Percentiles rank a stretch among this genome's conserved stretches.
phyloP scores from a whole-genome alignment of 768 basidiomycete species.

The Tulasnella sp. region DNA sequence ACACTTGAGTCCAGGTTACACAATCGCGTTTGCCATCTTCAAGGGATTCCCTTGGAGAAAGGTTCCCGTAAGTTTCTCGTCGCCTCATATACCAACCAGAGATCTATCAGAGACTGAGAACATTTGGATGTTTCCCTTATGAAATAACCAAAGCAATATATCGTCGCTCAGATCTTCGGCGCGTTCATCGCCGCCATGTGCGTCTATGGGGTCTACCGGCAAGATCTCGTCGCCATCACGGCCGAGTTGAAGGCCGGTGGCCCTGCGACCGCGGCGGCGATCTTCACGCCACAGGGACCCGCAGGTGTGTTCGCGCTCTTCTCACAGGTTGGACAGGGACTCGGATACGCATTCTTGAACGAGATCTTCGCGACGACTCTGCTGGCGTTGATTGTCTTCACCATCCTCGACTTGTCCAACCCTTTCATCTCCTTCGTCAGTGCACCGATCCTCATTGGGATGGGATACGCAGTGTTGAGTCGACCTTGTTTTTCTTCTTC shows the following conservation, averaged over 20 bases:
- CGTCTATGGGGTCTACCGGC: constrained; percentile 9
- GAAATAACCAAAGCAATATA: not conserved
- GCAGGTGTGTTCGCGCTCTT: constrained; percentile 11
- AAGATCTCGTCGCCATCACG: not conserved
- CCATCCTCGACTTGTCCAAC: no score
- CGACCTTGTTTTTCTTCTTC: no score
- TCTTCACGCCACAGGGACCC: constrained; percentile 5
- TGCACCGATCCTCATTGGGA: not conserved
- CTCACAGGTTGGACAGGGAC: not conserved
- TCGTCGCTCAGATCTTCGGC: constrained; percentile 5
- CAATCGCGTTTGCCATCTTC: constrained; percentile 21
- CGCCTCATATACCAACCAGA: no score
- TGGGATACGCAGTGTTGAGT: not conserved
- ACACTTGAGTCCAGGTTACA: constrained; percentile 49
- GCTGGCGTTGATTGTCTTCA: not conserved
- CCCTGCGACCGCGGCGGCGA: not conserved
- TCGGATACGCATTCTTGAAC: constrained; percentile 1
- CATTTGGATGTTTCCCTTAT: not conserved
- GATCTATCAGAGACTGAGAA: no score
- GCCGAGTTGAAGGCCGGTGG: no score
- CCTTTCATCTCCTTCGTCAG: not conserved
- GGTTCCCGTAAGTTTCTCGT: constrained; percentile 1
- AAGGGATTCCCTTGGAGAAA: constrained; percentile 23
- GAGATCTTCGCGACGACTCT: not conserved
- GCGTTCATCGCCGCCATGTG: constrained; percentile 4